A percentile compares a stretch with the other conserved stretches of the same genome.
Evolutionary conservation across 495 filamentous ascomycete species (phyloP).

Genomic region (Bacidia rubella): DNA sequence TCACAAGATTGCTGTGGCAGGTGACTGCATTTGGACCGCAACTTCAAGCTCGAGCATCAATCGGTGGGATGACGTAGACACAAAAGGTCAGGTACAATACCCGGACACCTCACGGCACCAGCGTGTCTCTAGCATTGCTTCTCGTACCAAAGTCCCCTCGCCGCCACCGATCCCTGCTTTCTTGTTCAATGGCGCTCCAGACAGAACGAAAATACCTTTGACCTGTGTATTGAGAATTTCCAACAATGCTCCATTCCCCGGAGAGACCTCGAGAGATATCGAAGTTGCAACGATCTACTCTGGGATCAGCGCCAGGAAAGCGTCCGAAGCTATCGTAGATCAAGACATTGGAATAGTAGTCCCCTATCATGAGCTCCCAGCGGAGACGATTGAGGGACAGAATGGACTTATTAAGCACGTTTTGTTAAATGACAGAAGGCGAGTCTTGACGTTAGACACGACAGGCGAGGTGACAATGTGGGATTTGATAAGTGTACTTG

Average conservation of each 20-base stretch:
- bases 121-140: slow-evolving; percentile 35
- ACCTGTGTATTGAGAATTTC: slow-evolving; percentile 67
- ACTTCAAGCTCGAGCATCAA: slow-evolving; percentile 92
- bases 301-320: slow-evolving; percentile 38
- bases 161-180: slow-evolving; percentile 13
- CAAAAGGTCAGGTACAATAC: slow-evolving; percentile 42
- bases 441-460: slow-evolving; percentile 84
- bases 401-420: slow-evolving; percentile 89
- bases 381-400: slow-evolving; percentile 85
- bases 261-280: slow-evolving; percentile 31
- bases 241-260: slow-evolving; percentile 64
- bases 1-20: slow-evolving; percentile 66
- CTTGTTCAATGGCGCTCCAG: slow-evolving; percentile 21
- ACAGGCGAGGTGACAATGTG: slow-evolving; percentile 93
- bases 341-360: slow-evolving; percentile 40
- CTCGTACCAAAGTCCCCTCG: slow-evolving; percentile 23
- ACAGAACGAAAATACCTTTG: slow-evolving; percentile 55
- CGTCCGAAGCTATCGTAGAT: slow-evolving; percentile 48
- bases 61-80: slow-evolving; percentile 82
- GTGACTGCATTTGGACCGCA: slow-evolving; percentile 83
- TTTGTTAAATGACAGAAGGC: slow-evolving; percentile 78
- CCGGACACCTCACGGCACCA: slow-evolving; percentile 42
- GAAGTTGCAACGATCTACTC: slow-evolving; percentile 37
- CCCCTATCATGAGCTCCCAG: slow-evolving; percentile 61
- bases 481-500: slow-evolving; percentile 83